These are phyloP conservation scores for Paecilomyces niveus DNA, from an alignment of 2,329 filamentous ascomycete genomes.

Conservation along the genomic window DNA sequence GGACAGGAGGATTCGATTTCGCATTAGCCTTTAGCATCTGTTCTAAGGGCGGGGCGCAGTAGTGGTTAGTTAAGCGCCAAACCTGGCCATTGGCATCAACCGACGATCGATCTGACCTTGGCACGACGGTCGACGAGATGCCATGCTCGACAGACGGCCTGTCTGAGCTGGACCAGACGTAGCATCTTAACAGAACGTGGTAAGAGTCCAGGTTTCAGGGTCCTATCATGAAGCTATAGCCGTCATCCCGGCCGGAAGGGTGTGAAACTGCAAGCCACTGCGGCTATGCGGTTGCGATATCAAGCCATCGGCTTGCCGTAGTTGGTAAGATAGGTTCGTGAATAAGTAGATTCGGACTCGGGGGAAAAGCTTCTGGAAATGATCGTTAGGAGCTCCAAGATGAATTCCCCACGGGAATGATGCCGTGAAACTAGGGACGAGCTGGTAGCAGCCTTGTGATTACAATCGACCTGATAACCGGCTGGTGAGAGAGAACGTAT, in stretches of 20 bases:
- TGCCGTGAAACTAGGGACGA: not conserved
- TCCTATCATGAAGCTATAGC: not conserved
- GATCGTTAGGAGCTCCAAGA: not conserved
- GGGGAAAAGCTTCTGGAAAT: not conserved
- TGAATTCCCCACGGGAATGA: not conserved
- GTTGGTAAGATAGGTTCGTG: not conserved
- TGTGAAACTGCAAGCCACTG: not conserved
- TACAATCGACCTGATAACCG: not conserved
- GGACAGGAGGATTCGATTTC: not conserved
- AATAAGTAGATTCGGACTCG: not conserved
- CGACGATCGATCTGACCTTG: not conserved
- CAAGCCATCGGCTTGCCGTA: not conserved
- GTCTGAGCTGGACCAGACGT: not conserved
- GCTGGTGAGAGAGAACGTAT: not conserved
- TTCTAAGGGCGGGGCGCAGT: not conserved
- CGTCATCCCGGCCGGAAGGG: not conserved
- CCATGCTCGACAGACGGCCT: not conserved
- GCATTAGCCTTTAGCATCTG: not conserved
- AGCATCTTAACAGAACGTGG: not conserved
- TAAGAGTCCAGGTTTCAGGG: not conserved
- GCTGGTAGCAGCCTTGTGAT: not conserved
- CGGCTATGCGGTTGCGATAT: not conserved
- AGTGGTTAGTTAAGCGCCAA: not conserved
- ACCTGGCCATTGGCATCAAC: not conserved
- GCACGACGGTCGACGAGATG: not conserved